Evolutionary conservation across 495 filamentous ascomycete genomes (phyloP), one percentile per base, ranked within the genome.

Genomic region (Penicillium paxilli): DNA sequence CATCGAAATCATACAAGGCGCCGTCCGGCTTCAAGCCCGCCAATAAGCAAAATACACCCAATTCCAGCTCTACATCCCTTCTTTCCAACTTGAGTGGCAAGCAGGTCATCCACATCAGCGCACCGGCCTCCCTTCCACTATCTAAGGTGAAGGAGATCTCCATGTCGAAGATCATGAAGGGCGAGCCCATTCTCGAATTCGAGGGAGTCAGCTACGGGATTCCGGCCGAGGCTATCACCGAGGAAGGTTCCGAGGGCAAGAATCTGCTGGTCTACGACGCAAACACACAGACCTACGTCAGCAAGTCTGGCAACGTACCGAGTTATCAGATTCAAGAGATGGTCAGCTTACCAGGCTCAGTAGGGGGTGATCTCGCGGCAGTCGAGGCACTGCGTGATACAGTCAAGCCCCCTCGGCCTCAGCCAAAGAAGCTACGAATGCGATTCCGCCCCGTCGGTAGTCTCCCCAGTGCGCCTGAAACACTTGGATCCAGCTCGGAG

Each of bases 371-470:
- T 42, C n/a, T 67, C 46, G 40, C 63, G 3, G 69, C 64, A 3
- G 57, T 75, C 26, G 69, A 62, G 47, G 68, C 71, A 5, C 60
- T 75, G 17, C 70, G 70, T 19, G 66, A 68, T 26, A 47, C 61
- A n/a, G 66, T 76, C 41, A 75, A 75, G 47, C 75, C 65, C 17
- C 73, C 64, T n/a, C 66, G 71, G 19, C 75, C 71, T 26, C 84
- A 87, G 51, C 81, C 81, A 17, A 81, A 80, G 55, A 76, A 83
- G 33, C 49, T 87, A 50, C 80, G 76, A 47, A 87, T 87, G 83
- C 79, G 82, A 20, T 86, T 78, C 58, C 67, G 70, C 19, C 84
- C 82, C 9, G 73, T 80, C 10, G 81, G 81, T 24, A 81, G 80
- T 59, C 67, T 72, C 14, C 54, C 63, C 46, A 68, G 60, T 1